Conservation (phyloP, 768 basidiomycete genomes). For the Amanita pallidorosea region DNA sequence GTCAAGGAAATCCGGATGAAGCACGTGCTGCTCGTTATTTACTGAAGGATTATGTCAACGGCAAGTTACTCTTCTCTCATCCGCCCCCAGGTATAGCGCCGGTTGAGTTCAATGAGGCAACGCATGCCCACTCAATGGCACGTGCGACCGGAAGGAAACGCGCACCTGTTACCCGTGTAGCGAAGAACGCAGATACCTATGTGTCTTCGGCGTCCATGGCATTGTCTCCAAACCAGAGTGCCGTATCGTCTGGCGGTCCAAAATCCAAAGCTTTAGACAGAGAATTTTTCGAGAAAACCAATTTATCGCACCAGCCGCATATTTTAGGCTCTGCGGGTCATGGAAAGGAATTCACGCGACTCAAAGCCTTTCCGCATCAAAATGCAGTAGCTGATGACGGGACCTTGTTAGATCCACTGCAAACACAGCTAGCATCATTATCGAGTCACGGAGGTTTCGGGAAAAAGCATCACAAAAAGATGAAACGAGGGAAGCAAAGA, state of each 20-base stretch:
- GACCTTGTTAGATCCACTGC: conserved; percentile 35
- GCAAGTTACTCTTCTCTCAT: conserved; percentile 83
- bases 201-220: conserved; percentile 30
- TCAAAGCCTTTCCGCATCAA: conserved; percentile 74
- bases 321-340: conserved; percentile 47
- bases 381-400: conserved; percentile 73
- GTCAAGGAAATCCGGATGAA: conserved; percentile 96
- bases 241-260: conserved; percentile 16
- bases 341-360: conserved; percentile 52
- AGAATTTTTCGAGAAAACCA: conserved; percentile 65
- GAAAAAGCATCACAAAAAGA: conserved; percentile 83
- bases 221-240: conserved; percentile 18
- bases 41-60: conserved; percentile 96
- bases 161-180: conserved; percentile 80
- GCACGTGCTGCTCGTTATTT: conserved; percentile 87
- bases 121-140: conserved; percentile 40
- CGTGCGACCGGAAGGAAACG: conserved; percentile 71
- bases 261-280: conserved; percentile 68
- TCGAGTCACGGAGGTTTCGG: conserved; percentile 31
- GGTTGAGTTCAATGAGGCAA: conserved; percentile 68
- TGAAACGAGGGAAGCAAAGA: conserved; percentile 75
- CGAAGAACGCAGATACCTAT: conserved; percentile 77
- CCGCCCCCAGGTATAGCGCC: conserved; percentile 67
- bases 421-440: conserved; percentile 31
- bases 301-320: conserved; percentile 49